Conservation (phyloP, 108 stramenopile genomes). For the Cyclostephanos invisitatus region DNA sequence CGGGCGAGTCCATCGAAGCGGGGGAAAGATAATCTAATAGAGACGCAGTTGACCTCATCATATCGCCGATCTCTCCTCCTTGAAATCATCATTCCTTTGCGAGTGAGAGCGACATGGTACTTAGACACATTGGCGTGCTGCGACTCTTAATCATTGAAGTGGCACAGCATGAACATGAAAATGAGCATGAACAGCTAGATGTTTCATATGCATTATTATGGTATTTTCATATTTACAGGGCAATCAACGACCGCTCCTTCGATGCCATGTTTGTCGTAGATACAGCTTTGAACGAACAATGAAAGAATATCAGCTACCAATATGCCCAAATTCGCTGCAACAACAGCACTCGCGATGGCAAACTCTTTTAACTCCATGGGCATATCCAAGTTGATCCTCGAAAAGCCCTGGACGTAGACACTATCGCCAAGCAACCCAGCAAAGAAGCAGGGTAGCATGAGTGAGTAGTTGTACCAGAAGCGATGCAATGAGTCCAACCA, state of each 20-base stretch:
- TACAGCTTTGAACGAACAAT: background rate
- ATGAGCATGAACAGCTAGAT: too few relatives aligned
- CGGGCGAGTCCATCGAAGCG: constrained; percentile 3
- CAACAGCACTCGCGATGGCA: background rate
- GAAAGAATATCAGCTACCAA: background rate
- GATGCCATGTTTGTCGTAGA: background rate
- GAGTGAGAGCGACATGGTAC: too few relatives aligned
- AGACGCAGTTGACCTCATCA: too few relatives aligned
- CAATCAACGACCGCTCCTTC: background rate
- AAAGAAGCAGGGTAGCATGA: constrained; percentile 56
- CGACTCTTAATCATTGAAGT: too few relatives aligned
- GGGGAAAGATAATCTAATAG: background rate
- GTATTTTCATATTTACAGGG: background rate
- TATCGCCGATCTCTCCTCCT: background rate
- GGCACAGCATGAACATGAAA: too few relatives aligned
- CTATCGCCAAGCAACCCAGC: constrained; percentile 79
- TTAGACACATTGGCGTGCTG: too few relatives aligned
- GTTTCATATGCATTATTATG: too few relatives aligned
- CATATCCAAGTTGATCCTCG: constrained; percentile 61
- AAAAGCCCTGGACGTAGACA: constrained; percentile 80
- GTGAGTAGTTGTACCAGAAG: constrained; percentile 37
- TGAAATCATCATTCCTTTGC: too few relatives aligned
- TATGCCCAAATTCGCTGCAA: background rate
- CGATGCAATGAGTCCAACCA: constrained; percentile 39
- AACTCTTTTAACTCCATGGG: constrained; percentile 63